These are phyloP conservation scores for Tolypocladium ovalisporum DNA, from an alignment of 2,329 filamentous ascomycete species.

Conservation along the genomic window DNA sequence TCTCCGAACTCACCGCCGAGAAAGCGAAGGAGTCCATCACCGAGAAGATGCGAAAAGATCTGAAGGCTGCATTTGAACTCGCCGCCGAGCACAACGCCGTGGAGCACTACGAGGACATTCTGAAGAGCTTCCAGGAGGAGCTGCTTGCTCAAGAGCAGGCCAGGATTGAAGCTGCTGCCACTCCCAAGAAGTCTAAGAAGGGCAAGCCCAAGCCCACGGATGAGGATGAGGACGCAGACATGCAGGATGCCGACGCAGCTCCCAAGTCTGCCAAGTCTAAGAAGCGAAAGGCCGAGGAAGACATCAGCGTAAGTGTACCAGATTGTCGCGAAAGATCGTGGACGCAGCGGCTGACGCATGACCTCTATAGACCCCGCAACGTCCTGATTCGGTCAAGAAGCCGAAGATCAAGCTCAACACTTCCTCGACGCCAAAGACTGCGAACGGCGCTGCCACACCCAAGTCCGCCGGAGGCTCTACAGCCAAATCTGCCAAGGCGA, in stretches of 20 bases:
- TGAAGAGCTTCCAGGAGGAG: slow-evolving; percentile 59
- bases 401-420: slow-evolving; percentile 55
- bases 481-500: slow-evolving; percentile 42
- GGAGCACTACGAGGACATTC: slow-evolving; percentile 71
- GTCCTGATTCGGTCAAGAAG: slow-evolving; percentile 54
- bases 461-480: slow-evolving; percentile 47
- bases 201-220: slow-evolving; percentile 40
- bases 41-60: slow-evolving; percentile 69
- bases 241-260: slow-evolving; percentile 49
- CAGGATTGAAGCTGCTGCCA: slow-evolving; percentile 28
- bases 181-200: slow-evolving; percentile 31
- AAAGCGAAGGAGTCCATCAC: slow-evolving; percentile 58
- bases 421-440: slow-evolving; percentile 57
- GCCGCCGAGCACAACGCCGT: slow-evolving; percentile 70
- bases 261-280: slow-evolving; percentile 50
- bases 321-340: too few relatives aligned
- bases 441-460: slow-evolving; percentile 47
- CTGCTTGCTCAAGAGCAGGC: slow-evolving; percentile 44
- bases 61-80: slow-evolving; percentile 69
- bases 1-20: slow-evolving; percentile 66
- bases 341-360: slow-evolving; percentile 5
- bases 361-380: slow-evolving; percentile 40
- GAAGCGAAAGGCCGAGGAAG: slow-evolving; percentile 85
- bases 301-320: slow-evolving; percentile 34
- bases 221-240: slow-evolving; percentile 48